These are phyloP conservation scores for Endotrypanum monterogeii DNA, from an alignment of 208 protist species.

Conservation along the genomic window DNA sequence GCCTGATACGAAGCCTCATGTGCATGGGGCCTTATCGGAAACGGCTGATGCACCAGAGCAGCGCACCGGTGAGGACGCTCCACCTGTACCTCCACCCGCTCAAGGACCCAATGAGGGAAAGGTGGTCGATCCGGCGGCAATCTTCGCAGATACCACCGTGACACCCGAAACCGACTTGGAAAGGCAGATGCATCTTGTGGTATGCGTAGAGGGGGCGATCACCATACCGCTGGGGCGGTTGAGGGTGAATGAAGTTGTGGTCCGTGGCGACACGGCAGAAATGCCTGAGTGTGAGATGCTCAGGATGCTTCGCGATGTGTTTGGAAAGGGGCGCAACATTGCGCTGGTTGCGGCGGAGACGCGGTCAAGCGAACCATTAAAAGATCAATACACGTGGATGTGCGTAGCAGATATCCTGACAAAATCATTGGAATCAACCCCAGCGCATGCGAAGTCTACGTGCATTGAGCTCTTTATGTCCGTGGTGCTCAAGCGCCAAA, in stretches of 20 bases:
- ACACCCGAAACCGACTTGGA: conserved; percentile 9
- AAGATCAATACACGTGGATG: conserved; percentile 51
- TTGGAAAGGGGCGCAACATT: conserved; percentile 37
- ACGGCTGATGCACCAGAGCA: neutral
- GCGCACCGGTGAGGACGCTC: neutral
- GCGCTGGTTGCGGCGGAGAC: conserved; percentile 50
- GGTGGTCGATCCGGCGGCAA: neutral
- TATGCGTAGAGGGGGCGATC: conserved; percentile 26
- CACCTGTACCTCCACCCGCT: neutral
- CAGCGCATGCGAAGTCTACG: conserved; percentile 15
- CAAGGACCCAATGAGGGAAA: neutral
- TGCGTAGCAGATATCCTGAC: conserved; percentile 31
- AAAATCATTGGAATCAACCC: conserved; percentile 21
- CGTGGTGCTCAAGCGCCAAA: conserved; percentile 48
- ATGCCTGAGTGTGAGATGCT: conserved; percentile 32
- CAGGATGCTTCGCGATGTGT: conserved; percentile 20
- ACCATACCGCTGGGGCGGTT: conserved; percentile 10
- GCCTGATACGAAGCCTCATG: neutral
- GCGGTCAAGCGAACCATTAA: conserved; percentile 24
- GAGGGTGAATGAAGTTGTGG: conserved; percentile 35
- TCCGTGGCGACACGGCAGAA: conserved; percentile 6
- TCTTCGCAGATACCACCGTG: neutral
- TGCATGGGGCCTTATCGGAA: neutral
- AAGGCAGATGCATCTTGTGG: conserved; percentile 22
- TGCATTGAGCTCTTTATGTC: conserved; percentile 53